These are phyloP conservation scores for Elaeis guineensis DNA, from an alignment of 176 grass and related monocot species.

Conservation along the genomic window DNA sequence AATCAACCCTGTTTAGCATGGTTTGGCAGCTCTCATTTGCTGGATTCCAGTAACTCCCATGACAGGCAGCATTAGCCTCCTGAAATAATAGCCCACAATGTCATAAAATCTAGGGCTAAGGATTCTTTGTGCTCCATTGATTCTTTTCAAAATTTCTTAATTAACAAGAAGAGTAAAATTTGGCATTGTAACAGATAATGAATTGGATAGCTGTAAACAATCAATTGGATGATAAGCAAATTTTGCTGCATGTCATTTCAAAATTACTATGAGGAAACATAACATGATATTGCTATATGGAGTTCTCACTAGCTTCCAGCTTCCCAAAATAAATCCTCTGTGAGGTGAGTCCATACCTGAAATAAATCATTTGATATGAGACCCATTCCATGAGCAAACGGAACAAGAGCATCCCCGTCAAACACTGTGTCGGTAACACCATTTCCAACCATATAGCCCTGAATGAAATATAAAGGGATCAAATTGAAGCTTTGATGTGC, in stretches of 20 bases:
- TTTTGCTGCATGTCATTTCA: no score
- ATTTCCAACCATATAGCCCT: conserved; percentile 99
- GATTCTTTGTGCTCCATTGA: no score
- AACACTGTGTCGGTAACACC: conserved; percentile 67
- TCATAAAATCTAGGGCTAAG: neutral
- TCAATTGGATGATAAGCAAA: no score
- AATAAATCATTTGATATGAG: conserved; percentile 75
- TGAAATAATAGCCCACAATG: conserved; percentile 21
- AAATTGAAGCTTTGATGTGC: neutral
- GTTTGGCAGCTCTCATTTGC: conserved; percentile 20
- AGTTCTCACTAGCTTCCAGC: neutral
- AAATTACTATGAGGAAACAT: no score
- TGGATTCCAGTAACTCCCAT: conserved; percentile 76
- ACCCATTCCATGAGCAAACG: conserved; percentile 89
- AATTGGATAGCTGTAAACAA: no score
- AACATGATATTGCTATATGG: no score
- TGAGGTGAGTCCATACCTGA: conserved; percentile 27
- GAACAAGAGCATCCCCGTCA: conserved; percentile 97
- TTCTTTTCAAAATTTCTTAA: no score
- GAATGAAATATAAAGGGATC: neutral
- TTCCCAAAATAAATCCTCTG: neutral
- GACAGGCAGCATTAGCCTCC: conserved; percentile 47
- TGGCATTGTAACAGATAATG: no score
- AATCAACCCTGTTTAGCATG: conserved; percentile 36
- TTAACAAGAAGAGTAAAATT: no score